phyloP scores from a whole-genome alignment of 2,329 filamentous ascomycete species.

The Ophiosphaerella herpotricha region DNA sequence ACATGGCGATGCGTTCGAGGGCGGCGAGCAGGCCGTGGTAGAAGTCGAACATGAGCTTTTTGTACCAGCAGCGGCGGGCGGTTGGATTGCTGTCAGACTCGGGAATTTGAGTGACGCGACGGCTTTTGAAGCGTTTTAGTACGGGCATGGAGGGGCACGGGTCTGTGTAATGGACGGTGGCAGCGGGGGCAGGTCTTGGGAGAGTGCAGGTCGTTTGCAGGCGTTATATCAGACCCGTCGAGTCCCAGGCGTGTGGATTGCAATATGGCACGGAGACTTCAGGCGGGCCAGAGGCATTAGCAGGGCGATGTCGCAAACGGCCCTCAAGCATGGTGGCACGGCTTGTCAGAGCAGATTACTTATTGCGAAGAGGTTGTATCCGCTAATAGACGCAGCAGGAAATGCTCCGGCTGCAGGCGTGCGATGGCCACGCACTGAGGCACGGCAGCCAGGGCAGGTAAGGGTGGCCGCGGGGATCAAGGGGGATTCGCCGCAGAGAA shows the following conservation, averaged over 20 bases:
- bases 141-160: conserved; percentile 33
- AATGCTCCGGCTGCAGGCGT: conserved; percentile 36
- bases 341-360: conserved; percentile 28
- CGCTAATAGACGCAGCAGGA: conserved; percentile 41
- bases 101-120: conserved; percentile 36
- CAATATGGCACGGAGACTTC: conserved; percentile 35
- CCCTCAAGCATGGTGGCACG: conserved; percentile 47
- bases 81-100: conserved; percentile 28
- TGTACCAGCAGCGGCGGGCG: conserved; percentile 34
- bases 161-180: conserved; percentile 25
- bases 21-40: conserved; percentile 46
- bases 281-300: conserved; percentile 41
- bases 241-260: conserved; percentile 25
- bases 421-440: conserved; percentile 28
- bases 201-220: conserved; percentile 29
- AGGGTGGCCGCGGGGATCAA: conserved; percentile 31
- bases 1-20: conserved; percentile 47
- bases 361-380: conserved; percentile 46
- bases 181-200: conserved; percentile 29
- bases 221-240: conserved; percentile 28
- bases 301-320: conserved; percentile 46
- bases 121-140: conserved; percentile 44
- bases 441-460: conserved; percentile 36
- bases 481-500: conserved; percentile 10
- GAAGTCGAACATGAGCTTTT: conserved; percentile 46